Evolutionary conservation across 495 filamentous ascomycete species (phyloP).

Genomic region (Durotheca rogersii): DNA sequence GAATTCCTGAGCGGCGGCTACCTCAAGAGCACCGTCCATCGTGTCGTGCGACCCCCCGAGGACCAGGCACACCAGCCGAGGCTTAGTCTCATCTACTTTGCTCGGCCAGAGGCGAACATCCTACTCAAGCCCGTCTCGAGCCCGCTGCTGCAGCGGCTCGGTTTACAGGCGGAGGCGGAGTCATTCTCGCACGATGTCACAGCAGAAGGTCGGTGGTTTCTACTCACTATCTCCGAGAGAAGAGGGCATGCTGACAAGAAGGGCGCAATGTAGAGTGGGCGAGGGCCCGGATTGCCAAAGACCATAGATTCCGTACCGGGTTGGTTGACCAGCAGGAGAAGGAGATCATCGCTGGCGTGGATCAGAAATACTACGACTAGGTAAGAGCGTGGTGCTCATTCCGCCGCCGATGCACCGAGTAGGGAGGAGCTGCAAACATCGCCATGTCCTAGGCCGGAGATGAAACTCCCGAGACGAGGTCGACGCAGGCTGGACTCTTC

Average conservation of each 20-base stretch:
- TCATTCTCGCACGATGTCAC: constrained; percentile 30
- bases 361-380: constrained; percentile 39
- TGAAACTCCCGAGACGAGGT: too few relatives aligned
- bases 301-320: constrained; percentile 36
- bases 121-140: constrained; percentile 45
- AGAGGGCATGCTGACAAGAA: constrained; percentile 4
- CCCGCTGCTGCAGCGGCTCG: constrained; percentile 50
- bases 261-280: constrained; percentile 24
- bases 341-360: constrained; percentile 39
- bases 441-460: too few relatives aligned
- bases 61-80: constrained; percentile 52
- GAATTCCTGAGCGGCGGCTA: constrained; percentile 51
- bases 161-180: constrained; percentile 43
- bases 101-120: constrained; percentile 43
- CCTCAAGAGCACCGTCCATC: constrained; percentile 54
- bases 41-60: constrained; percentile 49
- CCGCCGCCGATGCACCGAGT: too few relatives aligned
- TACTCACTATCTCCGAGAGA: not conserved
- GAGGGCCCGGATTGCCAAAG: constrained; percentile 37
- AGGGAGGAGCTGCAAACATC: too few relatives aligned
- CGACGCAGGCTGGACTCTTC: too few relatives aligned
- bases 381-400: not conserved
- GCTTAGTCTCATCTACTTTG: constrained; percentile 52
- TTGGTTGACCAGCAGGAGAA: constrained; percentile 31
- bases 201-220: constrained; percentile 28